Conservation (phyloP, 2,329 filamentous ascomycete genomes). For the Fusarium camptoceras region DNA sequence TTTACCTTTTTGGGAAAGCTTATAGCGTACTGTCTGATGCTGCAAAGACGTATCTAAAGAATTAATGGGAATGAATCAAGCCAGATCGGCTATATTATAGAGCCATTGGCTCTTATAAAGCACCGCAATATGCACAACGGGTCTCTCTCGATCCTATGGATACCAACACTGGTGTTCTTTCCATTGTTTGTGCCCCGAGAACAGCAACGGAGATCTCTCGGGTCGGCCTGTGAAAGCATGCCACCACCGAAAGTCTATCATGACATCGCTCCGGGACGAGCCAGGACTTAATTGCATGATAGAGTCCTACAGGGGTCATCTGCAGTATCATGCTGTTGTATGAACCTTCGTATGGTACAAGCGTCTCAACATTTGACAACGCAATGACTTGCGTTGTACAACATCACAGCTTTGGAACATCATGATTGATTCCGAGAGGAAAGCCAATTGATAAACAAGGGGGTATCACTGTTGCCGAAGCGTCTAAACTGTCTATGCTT, state of each 20-base stretch:
- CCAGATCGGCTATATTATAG: not conserved
- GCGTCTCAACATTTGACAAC: not conserved
- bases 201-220: not conserved
- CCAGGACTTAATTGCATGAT: slow-evolving; percentile 22
- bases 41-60: slow-evolving; percentile 10
- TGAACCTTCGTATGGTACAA: not conserved
- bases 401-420: not conserved
- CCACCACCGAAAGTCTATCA: not conserved
- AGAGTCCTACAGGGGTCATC: not conserved
- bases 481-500: slow-evolving; percentile 24
- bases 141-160: too few relatives aligned
- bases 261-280: slow-evolving; percentile 20
- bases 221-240: not conserved
- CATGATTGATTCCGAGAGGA: slow-evolving; percentile 6
- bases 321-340: not conserved
- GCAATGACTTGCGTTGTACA: not conserved
- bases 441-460: slow-evolving; percentile 30
- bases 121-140: not conserved
- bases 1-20: slow-evolving; percentile 43
- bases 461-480: slow-evolving; percentile 44
- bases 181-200: not conserved
- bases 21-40: slow-evolving; percentile 16
- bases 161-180: not conserved
- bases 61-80: not conserved
- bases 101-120: slow-evolving; percentile 28